Evolutionary conservation across 306 rosid species (phyloP).

Genomic region (Styphnolobium japonicum): DNA sequence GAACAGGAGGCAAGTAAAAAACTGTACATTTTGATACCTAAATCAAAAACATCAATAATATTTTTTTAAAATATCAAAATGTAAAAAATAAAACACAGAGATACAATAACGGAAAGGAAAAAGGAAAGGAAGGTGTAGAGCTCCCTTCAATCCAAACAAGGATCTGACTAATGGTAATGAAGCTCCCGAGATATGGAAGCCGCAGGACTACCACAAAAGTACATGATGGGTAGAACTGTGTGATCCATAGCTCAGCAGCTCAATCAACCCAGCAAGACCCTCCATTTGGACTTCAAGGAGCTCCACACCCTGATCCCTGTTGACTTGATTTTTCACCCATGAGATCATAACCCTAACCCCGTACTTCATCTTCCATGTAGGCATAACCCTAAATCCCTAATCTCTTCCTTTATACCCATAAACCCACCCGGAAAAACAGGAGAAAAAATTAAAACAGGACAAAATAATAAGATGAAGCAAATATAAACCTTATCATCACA

Average conservation of each 20-base stretch:
- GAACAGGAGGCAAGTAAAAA: no score
- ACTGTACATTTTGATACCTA: no score
- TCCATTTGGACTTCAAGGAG: constrained; percentile 92
- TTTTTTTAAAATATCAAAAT: no score
- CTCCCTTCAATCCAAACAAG: constrained; percentile 99
- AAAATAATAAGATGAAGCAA: no score
- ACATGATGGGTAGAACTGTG: constrained; percentile 54
- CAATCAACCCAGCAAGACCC: constrained; percentile 60
- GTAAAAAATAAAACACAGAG: no score
- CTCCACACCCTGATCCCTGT: constrained; percentile 51
- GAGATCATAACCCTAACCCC: background rate
- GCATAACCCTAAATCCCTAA: background rate
- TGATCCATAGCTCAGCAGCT: constrained; percentile 97
- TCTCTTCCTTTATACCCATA: background rate
- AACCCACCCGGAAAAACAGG: no score
- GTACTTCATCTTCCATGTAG: background rate
- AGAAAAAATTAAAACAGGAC: no score
- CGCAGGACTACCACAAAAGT: constrained; percentile 51
- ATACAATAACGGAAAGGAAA: no score
- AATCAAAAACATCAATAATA: no score
- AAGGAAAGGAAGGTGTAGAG: constrained; percentile 52
- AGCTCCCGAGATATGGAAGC: constrained; percentile 92
- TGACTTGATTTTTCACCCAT: no score
- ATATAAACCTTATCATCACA: no score
- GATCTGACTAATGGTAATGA: constrained; percentile 44